phyloP scores from a whole-genome alignment of 805 yeast species.

The Yamadazyma endophytica region DNA sequence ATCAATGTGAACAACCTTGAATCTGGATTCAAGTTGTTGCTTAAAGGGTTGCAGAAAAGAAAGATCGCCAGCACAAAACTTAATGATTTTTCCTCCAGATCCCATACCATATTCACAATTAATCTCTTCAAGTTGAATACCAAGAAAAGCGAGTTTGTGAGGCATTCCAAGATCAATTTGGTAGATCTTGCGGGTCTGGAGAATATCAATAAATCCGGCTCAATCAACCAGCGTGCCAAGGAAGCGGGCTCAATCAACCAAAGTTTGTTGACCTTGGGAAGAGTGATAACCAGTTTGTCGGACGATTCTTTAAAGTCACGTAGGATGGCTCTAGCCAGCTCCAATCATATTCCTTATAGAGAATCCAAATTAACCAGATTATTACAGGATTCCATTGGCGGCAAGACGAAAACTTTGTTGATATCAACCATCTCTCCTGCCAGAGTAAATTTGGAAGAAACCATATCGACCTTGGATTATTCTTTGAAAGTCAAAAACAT shows the following conservation, averaged over 20 bases:
- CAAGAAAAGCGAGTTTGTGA: constrained; percentile 16
- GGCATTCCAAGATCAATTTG: constrained; percentile 63
- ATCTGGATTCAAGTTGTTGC: constrained; percentile 54
- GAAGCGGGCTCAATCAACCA: constrained; percentile 95
- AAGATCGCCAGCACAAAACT: constrained; percentile 71
- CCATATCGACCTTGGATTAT: constrained; percentile 80
- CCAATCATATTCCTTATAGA: constrained; percentile 73
- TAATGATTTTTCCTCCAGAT: constrained; percentile 70
- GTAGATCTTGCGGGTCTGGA: constrained; percentile 97
- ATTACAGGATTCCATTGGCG: constrained; percentile 81
- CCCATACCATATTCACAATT: constrained; percentile 73
- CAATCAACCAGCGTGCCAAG: constrained; percentile 76
- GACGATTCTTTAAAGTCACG: constrained; percentile 15
- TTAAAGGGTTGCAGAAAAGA: constrained; percentile 54
- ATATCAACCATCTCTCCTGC: constrained; percentile 91
- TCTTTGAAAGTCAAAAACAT: constrained; percentile 85
- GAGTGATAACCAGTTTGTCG: constrained; percentile 67
- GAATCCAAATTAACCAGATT: constrained; percentile 76
- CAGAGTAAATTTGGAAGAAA: constrained; percentile 69
- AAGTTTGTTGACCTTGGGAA: constrained; percentile 78
- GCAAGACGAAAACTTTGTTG: constrained; percentile 79
- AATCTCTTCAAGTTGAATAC: constrained; percentile 43
- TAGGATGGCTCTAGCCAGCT: constrained; percentile 1
- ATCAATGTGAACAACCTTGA: constrained; percentile 48
- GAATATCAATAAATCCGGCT: constrained; percentile 83